Base-by-base conservation (phyloP, 2,329 filamentous ascomycete genomes). In the Aspergillus jensenii region DNA sequence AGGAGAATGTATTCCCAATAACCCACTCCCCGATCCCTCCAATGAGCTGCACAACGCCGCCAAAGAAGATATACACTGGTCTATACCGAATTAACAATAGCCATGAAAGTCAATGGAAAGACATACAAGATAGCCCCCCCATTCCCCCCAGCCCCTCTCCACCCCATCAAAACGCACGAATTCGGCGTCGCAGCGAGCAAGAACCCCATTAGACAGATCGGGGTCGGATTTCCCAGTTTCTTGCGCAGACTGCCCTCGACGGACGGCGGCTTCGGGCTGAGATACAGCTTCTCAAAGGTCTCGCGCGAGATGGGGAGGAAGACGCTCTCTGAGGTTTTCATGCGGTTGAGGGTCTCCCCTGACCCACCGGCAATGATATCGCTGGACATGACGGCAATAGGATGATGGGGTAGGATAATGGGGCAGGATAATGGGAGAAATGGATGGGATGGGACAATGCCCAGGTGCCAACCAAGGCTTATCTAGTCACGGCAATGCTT, bases 281-380 rank as follows among this genome's bases (percentile, higher is more conserved):
- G 76, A 67, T 86, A 87, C 8, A 87, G 75, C 75, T 87, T 87
- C 74, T 87, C 85, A 55, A 87, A 87, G 0, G 85, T 71, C 68
- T 87, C 85, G 0, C 84, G 80, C 2, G 82, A 82, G 65, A 87
- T 85, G 37, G 69, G 68, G 31, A 71, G 62, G 44, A 78, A 72
- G 11, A 83, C 75, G 60, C 77, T 80, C 27, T 78, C 77, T 2
- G 67, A 62, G 2, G 68, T 71, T 43, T 69, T 64, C 25, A 63
- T 63, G 41, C 62, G 47, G 71, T 74, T 58, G 59, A 71, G 67
- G 44, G 60, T 63, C 33, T 68, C 65, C 1, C 65, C 63, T n/a
- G 59, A 50, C 48, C 67, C 68, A 2, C 66, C 63, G 25, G 14
- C 23, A 3, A 50, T 64, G 45, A 62, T 59, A n/a, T 67, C 64